Evolutionary conservation across 148 eudicot species (phyloP).

Genomic region (Gaultheria prostrata): DNA sequence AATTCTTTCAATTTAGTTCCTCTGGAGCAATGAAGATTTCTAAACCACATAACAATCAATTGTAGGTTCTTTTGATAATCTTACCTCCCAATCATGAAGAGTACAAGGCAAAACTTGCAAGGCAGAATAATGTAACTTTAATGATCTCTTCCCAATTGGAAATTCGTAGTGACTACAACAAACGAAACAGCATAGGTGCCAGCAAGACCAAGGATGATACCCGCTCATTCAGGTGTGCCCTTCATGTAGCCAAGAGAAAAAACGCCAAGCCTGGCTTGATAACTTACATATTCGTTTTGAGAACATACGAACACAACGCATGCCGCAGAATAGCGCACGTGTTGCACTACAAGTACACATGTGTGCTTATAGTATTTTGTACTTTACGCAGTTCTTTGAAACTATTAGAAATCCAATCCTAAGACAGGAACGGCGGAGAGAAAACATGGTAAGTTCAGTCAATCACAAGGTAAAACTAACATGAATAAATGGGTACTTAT

Average conservation of each 20-base stretch:
- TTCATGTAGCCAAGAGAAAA: not conserved
- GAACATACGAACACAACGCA: not conserved
- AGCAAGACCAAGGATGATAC: not conserved
- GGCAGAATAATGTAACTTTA: not conserved
- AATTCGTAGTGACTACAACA: too few relatives aligned
- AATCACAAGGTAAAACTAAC: too few relatives aligned
- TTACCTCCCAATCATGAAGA: not conserved
- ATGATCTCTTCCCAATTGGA: not conserved
- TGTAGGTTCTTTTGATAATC: not conserved
- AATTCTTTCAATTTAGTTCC: not conserved
- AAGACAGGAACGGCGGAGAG: too few relatives aligned
- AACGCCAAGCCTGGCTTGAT: too few relatives aligned
- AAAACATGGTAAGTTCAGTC: too few relatives aligned
- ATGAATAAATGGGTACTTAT: too few relatives aligned
- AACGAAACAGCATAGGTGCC: not conserved
- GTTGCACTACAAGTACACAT: not conserved
- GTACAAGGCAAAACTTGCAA: not conserved
- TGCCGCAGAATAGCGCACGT: not conserved
- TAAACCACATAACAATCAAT: not conserved
- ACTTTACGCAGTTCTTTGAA: not conserved
- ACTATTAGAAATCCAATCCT: too few relatives aligned
- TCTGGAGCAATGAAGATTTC: not conserved
- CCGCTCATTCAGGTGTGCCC: not conserved
- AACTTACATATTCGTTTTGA: too few relatives aligned
- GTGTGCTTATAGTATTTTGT: not conserved